A percentile compares a stretch with the other conserved stretches of the same genome.
Conservation (phyloP, 2,329 filamentous ascomycete species). For the Biscogniauxia sp. region DNA sequence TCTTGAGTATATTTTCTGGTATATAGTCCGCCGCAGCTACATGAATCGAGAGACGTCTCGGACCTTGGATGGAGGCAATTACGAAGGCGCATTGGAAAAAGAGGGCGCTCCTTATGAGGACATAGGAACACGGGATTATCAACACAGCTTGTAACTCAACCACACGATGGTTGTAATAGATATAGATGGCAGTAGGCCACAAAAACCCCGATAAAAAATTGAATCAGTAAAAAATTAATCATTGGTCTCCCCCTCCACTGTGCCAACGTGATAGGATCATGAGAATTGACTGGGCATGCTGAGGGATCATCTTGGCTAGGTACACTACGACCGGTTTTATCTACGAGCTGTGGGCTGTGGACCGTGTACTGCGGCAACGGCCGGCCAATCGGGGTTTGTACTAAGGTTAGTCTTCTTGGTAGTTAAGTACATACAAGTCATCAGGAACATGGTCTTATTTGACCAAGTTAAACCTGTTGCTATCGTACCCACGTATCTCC, state of each 20-base stretch:
- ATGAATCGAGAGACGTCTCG: background rate
- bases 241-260: background rate
- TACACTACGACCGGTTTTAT: no score
- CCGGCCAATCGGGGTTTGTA: no score
- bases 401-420: no score
- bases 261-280: background rate
- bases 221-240: background rate
- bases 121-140: constrained; percentile 2
- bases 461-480: no score
- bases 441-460: no score
- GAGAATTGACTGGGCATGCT: background rate
- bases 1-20: background rate
- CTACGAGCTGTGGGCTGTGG: no score
- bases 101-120: constrained; percentile 15
- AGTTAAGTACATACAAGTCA: no score
- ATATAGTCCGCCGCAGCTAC: background rate
- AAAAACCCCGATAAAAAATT: constrained; percentile 6
- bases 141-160: background rate
- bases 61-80: constrained; percentile 7
- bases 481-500: no score
- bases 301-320: no score
- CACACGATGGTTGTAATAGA: constrained; percentile 15
- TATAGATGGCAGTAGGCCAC: constrained; percentile 8
- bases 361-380: no score
- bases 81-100: constrained; percentile 16